These are phyloP conservation scores for Epichloe uncinata DNA, from an alignment of 2,329 filamentous ascomycete genomes.

Conservation along the genomic window DNA sequence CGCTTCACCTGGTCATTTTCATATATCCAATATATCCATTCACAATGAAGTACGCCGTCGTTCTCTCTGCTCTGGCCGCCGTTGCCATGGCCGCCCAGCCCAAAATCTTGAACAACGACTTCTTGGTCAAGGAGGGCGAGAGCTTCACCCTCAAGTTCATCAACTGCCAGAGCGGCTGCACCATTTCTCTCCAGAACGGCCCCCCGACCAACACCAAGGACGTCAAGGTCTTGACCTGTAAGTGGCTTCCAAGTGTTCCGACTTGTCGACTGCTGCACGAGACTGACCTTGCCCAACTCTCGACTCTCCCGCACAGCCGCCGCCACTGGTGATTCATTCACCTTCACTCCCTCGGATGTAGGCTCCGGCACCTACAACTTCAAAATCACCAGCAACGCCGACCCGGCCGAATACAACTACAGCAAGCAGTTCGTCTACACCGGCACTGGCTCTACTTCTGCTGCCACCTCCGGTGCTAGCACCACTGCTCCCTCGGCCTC, in stretches of 20 bases:
- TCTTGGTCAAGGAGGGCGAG: conserved; percentile 16
- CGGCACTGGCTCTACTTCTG: conserved; percentile 10
- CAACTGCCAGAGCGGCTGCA: conserved; percentile 21
- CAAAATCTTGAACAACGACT: conserved; percentile 19
- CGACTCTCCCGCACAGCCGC: conserved; percentile 5
- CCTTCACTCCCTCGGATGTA: conserved; percentile 15
- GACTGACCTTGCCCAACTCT: neutral
- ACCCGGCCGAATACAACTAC: conserved; percentile 18
- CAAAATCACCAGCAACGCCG: conserved; percentile 18
- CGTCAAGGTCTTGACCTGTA: conserved; percentile 20
- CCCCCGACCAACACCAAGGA: conserved; percentile 15
- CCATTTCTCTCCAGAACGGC: conserved; percentile 22
- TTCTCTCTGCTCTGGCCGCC: conserved; percentile 17
- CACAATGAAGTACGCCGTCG: conserved; percentile 25
- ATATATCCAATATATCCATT: no score
- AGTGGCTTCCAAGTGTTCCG: conserved; percentile 4
- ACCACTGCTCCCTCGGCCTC: conserved; percentile 5
- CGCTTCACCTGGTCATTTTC: neutral
- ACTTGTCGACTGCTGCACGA: neutral
- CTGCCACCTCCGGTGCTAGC: conserved; percentile 4
- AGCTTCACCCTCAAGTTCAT: conserved; percentile 19
- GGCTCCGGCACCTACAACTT: conserved; percentile 22
- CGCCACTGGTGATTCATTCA: conserved; percentile 14
- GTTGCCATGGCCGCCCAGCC: conserved; percentile 17
- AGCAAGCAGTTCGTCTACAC: conserved; percentile 18